Conservation (phyloP, 2,329 filamentous ascomycete species). For the Colletotrichum sp. region DNA sequence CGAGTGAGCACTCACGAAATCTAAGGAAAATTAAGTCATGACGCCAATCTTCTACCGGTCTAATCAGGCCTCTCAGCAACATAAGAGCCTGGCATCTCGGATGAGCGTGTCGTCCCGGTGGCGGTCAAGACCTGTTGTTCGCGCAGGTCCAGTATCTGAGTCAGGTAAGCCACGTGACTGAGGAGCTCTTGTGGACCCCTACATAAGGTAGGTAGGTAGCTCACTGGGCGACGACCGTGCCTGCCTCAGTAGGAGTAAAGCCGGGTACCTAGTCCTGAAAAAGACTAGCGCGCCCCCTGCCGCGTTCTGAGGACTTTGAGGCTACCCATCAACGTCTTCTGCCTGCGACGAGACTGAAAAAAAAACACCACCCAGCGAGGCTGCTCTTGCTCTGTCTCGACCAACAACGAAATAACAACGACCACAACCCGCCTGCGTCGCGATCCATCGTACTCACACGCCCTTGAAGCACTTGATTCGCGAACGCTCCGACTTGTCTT, state of each 20-base stretch:
- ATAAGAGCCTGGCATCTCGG: not conserved
- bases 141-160: not conserved
- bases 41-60: not conserved
- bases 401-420: not conserved
- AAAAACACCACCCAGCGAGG: not conserved
- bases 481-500: not conserved
- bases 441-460: not conserved
- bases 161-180: not conserved
- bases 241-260: not conserved
- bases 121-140: not conserved
- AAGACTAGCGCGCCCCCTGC: conserved; percentile 1
- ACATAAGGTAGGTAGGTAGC: not conserved
- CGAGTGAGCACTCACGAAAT: conserved; percentile 48
- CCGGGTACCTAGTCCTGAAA: not conserved
- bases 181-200: not conserved
- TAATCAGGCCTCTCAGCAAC: not conserved
- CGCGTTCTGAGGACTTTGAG: not conserved
- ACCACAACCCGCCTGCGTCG: not conserved
- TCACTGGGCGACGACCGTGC: not conserved
- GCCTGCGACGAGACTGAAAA: not conserved
- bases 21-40: not conserved
- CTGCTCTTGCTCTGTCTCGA: not conserved
- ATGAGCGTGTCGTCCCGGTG: not conserved
- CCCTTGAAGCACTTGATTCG: not conserved
- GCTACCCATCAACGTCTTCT: not conserved